Conservation (phyloP, 805 yeast genomes). For the Myxozyma melibiosi region DNA sequence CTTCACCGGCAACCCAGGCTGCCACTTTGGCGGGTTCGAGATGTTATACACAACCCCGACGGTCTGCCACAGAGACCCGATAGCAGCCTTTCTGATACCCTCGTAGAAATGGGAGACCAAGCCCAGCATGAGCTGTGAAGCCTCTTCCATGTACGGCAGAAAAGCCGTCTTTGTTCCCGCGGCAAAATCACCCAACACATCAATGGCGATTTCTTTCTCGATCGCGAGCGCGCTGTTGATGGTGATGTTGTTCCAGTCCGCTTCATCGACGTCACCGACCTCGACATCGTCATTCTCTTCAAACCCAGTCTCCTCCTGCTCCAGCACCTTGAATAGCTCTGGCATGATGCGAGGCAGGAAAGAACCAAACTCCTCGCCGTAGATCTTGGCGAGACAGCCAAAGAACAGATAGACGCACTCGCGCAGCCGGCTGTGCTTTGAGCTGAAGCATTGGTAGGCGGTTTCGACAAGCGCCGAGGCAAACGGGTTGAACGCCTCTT, state of each 20-base stretch:
- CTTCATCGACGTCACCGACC: slow-evolving; percentile 50
- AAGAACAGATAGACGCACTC: slow-evolving; percentile 94
- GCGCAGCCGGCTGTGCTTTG: slow-evolving; percentile 81
- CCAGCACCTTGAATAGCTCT: slow-evolving; percentile 76
- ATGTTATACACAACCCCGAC: slow-evolving; percentile 61
- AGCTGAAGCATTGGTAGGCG: slow-evolving; percentile 74
- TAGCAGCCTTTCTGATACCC: slow-evolving; percentile 87
- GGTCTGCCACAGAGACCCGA: slow-evolving; percentile 80
- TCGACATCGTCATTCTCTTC: slow-evolving; percentile 34
- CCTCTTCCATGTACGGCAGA: slow-evolving; percentile 69
- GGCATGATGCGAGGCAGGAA: slow-evolving; percentile 84
- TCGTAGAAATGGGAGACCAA: slow-evolving; percentile 80
- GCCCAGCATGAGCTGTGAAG: slow-evolving; percentile 62
- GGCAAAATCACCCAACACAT: slow-evolving; percentile 86
- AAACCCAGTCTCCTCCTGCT: slow-evolving; percentile 72
- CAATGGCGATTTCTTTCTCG: slow-evolving; percentile 94
- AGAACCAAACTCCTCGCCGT: slow-evolving; percentile 85
- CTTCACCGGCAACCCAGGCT: slow-evolving; percentile 45
- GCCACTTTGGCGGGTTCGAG: slow-evolving; percentile 39
- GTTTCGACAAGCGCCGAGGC: slow-evolving; percentile 89
- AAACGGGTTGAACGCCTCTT: slow-evolving; percentile 79
- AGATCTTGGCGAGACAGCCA: slow-evolving; percentile 91
- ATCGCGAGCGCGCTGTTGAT: slow-evolving; percentile 94
- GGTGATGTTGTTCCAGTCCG: slow-evolving; percentile 71
- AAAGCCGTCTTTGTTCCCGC: slow-evolving; percentile 81